phyloP scores from a whole-genome alignment of 2,329 filamentous ascomycete genomes.

The Fusarium lateritium region DNA sequence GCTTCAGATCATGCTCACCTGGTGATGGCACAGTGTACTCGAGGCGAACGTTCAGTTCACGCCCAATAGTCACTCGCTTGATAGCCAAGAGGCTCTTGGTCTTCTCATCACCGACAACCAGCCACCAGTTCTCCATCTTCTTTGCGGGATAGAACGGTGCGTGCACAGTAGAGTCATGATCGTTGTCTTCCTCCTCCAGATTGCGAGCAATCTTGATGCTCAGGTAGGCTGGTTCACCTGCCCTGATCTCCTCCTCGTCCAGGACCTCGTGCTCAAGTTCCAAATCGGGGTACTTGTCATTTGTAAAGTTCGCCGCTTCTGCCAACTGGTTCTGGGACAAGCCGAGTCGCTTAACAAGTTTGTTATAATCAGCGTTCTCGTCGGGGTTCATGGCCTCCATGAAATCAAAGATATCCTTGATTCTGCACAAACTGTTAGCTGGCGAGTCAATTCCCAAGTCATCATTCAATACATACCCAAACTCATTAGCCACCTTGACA shows the following conservation, averaged over 20 bases:
- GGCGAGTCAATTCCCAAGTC: background rate
- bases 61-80: conserved; percentile 91
- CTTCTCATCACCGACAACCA: conserved; percentile 94
- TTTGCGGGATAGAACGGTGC: conserved; percentile 93
- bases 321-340: conserved; percentile 86
- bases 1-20: conserved; percentile 88
- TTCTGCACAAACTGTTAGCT: conserved; percentile 64
- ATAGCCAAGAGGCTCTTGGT: conserved; percentile 91
- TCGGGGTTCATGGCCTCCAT: conserved; percentile 99
- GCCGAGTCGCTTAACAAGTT: conserved; percentile 82
- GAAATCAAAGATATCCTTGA: conserved; percentile 97
- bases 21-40: conserved; percentile 90
- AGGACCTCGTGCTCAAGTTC: conserved; percentile 91
- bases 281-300: conserved; percentile 95
- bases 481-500: conserved; percentile 85
- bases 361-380: conserved; percentile 86
- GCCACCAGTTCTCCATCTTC: conserved; percentile 99
- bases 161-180: conserved; percentile 87
- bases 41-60: conserved; percentile 81
- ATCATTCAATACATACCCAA: conserved; percentile 69
- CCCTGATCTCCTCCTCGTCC: conserved; percentile 83
- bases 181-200: conserved; percentile 72
- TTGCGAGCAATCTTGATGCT: conserved; percentile 89
- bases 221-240: conserved; percentile 85
- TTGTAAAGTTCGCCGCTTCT: conserved; percentile 95